phyloP scores from a whole-genome alignment of 1,139 yeast genomes.

The Kurtzmaniella quercitrusa region DNA sequence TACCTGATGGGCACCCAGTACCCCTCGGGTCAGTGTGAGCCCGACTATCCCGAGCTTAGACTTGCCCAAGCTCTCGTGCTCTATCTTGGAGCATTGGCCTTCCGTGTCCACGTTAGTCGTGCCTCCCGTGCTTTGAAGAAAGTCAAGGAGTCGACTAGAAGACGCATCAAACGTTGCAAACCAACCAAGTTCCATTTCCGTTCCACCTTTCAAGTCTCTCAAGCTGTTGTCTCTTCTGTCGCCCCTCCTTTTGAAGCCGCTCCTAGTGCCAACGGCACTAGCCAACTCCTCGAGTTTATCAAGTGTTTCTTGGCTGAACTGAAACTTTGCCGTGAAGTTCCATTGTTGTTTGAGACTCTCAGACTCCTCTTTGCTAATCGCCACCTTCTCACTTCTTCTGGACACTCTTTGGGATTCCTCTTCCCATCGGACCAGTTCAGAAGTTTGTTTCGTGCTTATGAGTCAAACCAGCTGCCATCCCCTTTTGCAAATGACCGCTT shows the following conservation, averaged over 20 bases:
- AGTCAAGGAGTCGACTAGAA: neutral
- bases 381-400: neutral
- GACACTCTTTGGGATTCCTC: neutral
- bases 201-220: neutral
- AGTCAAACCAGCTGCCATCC: too few species aligned
- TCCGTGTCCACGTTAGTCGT: neutral
- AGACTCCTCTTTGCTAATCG: neutral
- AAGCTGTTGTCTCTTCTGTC: neutral
- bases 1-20: neutral
- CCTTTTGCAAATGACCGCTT: too few species aligned
- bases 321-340: neutral
- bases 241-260: neutral
- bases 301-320: neutral
- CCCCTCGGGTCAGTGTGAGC: neutral
- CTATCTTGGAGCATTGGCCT: neutral
- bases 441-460: too few species aligned
- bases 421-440: too few species aligned
- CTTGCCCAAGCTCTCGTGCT: neutral
- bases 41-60: neutral
- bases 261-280: neutral
- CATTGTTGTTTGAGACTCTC: neutral
- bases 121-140: neutral
- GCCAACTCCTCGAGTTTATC: neutral
- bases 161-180: neutral
- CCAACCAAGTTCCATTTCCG: neutral